Evolutionary conservation across 169 alveolate species (phyloP).

Genomic region (Cryptosporidium andersoni): DNA sequence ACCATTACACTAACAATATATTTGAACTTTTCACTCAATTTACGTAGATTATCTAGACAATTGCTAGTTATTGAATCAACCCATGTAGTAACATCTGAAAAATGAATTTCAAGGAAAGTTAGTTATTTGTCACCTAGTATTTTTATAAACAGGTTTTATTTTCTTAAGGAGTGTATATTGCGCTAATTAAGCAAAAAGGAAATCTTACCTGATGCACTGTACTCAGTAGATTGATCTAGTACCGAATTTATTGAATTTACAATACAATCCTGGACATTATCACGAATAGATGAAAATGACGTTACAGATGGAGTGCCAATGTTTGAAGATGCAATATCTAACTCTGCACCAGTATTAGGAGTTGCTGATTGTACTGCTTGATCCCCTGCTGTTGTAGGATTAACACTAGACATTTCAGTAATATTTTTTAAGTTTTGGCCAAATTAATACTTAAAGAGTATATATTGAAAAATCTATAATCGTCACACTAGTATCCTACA

Average conservation of each 20-base stretch:
- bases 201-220: constrained; percentile 24
- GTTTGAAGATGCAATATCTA: constrained; percentile 22
- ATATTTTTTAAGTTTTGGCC: background rate
- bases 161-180: no score
- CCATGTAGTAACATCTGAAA: constrained; percentile 72
- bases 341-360: background rate
- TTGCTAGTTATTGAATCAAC: constrained; percentile 73
- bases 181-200: no score
- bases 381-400: constrained; percentile 26
- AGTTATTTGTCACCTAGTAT: no score
- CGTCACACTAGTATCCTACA: background rate
- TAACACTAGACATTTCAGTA: constrained; percentile 7
- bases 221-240: constrained; percentile 60
- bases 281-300: constrained; percentile 59
- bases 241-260: constrained; percentile 63
- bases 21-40: constrained; percentile 78
- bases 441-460: background rate
- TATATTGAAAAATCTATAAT: background rate
- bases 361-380: constrained; percentile 1
- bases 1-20: constrained; percentile 79
- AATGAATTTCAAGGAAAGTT: no score
- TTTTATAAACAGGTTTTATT: no score
- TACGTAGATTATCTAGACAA: constrained; percentile 63
- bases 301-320: constrained; percentile 30
- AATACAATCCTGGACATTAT: constrained; percentile 67